Base-by-base conservation (phyloP, 176 grass and related monocot genomes). In the Ananas comosus region DNA sequence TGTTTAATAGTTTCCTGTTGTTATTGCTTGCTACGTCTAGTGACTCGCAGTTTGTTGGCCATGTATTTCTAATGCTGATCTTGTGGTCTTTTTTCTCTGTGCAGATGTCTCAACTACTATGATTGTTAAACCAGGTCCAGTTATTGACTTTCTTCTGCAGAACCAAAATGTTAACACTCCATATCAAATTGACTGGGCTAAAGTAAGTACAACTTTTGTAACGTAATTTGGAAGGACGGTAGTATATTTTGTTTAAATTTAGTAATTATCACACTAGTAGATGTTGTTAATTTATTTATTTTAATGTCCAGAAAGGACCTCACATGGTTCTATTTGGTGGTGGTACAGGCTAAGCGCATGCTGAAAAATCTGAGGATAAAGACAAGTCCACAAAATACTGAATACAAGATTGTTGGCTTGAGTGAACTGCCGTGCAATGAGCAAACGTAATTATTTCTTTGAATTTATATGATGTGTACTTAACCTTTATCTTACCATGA, bases 81-180 rank as follows among this genome's bases (percentile, higher is more conserved):
- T 61, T 61, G 56, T 19, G 10, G 8, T 48, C 47, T 59, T 48
- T 13, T 58, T 21, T 11, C 21, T 10, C 10, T 12, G 19, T 76
- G 19, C 79, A 97, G 93, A 97, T 77, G 93, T 92, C 2, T 97
- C 93, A 17, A 97, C 93, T 2, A 97, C 93, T 1, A 97, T 97
- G 93, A 97, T 97, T 27, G 89, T 97, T 22, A 92, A 77, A 75
- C 93, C 89, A 19, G 93, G 93, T 18, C 83, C 86, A 1, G 93
- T 97, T 22, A 25, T 97, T 28, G 86, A 97, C 53, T 97, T 97
- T 70, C 71, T 97, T 33, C 18, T 97, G n/a, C 70, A 70, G 7
- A 97, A 92, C 53, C 89, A 92, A 71, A 97, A 87, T 48, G 79
- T 81, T 33, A 66, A 54, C 9, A 56, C 92, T 70, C 93, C 88